A percentile compares a stretch with the other conserved stretches of the same genome.
Evolutionary conservation across 495 filamentous ascomycete genomes (phyloP).

Genomic region (Stereocaulon alpinum): DNA sequence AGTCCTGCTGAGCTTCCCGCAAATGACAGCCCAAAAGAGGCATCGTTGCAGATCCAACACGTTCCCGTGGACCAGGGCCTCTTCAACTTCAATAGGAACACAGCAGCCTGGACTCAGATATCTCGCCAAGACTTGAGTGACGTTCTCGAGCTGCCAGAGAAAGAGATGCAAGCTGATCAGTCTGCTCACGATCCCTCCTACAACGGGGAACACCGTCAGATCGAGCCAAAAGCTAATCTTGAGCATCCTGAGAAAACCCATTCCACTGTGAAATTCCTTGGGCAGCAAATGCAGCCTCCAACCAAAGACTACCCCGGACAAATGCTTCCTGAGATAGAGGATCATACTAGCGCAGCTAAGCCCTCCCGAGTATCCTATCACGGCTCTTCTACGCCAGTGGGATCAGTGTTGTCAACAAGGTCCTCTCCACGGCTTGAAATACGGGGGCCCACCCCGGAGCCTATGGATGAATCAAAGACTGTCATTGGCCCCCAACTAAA

Average conservation of each 20-base stretch:
- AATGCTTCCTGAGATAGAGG: neutral
- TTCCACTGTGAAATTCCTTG: neutral
- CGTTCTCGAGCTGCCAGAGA: slow-evolving; percentile 11
- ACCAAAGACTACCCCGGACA: neutral
- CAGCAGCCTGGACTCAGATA: neutral
- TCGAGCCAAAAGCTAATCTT: neutral
- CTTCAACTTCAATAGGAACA: neutral
- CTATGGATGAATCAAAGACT: neutral
- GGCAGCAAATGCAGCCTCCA: neutral
- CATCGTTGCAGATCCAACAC: neutral
- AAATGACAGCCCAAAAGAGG: neutral
- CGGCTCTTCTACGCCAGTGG: neutral
- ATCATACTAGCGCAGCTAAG: neutral
- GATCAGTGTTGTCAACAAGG: neutral
- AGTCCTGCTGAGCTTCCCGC: neutral
- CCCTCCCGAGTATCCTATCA: neutral
- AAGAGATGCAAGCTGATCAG: neutral
- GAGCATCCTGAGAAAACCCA: neutral
- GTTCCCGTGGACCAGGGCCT: neutral
- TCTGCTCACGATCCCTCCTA: neutral
- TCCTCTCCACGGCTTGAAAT: neutral
- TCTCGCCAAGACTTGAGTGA: slow-evolving; percentile 12
- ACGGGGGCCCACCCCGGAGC: neutral
- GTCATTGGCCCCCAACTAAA: neutral
- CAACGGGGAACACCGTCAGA: neutral